Conservation (phyloP, 1,284 basidiomycete species). For the Salmacisia buchloeana region DNA sequence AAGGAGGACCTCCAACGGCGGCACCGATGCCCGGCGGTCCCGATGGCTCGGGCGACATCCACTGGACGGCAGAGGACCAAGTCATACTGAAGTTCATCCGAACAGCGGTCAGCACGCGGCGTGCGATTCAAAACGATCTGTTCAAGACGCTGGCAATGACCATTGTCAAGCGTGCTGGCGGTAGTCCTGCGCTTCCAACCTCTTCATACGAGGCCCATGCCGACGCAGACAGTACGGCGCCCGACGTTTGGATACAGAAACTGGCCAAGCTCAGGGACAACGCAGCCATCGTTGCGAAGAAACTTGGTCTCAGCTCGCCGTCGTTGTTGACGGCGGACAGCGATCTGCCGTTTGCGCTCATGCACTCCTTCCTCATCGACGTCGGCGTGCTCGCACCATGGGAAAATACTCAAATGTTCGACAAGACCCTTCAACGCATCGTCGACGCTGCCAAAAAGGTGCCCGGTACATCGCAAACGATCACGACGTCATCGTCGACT, state of each 20-base stretch:
- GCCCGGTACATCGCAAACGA: constrained; percentile 7
- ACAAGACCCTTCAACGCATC: constrained; percentile 17
- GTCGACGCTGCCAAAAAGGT: constrained; percentile 9
- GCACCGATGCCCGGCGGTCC: constrained; percentile 35
- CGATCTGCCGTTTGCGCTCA: constrained; percentile 31
- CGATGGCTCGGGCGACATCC: constrained; percentile 38
- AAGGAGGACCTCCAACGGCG: constrained; percentile 19
- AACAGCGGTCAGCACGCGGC: constrained; percentile 60
- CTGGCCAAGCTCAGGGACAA: neutral
- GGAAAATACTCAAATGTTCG: constrained; percentile 31
- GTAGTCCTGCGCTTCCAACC: constrained; percentile 20
- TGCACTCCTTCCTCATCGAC: constrained; percentile 25
- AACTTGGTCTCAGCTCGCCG: constrained; percentile 2
- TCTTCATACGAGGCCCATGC: neutral
- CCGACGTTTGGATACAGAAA: no score
- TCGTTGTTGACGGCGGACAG: constrained; percentile 14
- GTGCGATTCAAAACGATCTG: constrained; percentile 63
- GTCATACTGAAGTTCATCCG: constrained; percentile 65
- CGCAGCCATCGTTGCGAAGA: neutral
- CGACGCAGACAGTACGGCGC: constrained; percentile 6
- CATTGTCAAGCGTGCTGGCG: constrained; percentile 62
- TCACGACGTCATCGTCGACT: constrained; percentile 16
- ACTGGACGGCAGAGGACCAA: constrained; percentile 61
- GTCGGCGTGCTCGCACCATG: constrained; percentile 33
- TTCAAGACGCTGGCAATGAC: constrained; percentile 58